Base-by-base conservation (phyloP, 23 red algal species). In the Chondrus crispus region DNA sequence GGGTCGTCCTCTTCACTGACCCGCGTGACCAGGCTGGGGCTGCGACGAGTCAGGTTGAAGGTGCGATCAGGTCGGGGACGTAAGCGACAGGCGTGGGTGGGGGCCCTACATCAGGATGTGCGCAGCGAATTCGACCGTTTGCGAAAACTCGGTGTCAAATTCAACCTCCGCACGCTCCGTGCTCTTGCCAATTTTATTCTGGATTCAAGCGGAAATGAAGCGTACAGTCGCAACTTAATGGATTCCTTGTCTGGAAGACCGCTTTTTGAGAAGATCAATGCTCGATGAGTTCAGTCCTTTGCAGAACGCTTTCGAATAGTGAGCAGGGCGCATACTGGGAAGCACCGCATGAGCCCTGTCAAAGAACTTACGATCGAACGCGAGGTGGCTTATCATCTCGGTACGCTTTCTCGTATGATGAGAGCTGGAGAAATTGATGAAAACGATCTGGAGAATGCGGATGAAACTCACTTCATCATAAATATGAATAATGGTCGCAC, bases 391-490 rank as follows among this genome's bases (percentile, higher is more conserved):
- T 51, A 33, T 72, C 83, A 87, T 73, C 38, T 87, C 24, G 81
- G 54, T 38, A 5, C 18, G 8, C 3, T 85, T 51, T 38, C 24
- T 19, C 52, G 62, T 42, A 62, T 43, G 7, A 71, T 87, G 45
- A 24, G 46, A 13, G 2, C 6, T 19, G 39, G 39, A 52, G 62
- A 72, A 11, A 22, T 87, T 5, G 62, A 87, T n/a, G 83, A 87
- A 74, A 41, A 87, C 37, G 32, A 46, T 33, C 39, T 87, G 2
- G 45, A 51, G 46, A 87, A 87, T 53, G 64, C 64, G 3, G 60
- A 87, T 58, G 83, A 87, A 41, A 87, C 83, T 2, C 64, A 52
- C 49, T 87, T 87, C 29, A 41, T 72, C 3, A 54, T 87, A 14
- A 73, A 87, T 47, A 40, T 87, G 11, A 62, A 87, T 44, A 72